phyloP scores from a whole-genome alignment of 176 grass and related monocot genomes.

The Triticum urartu region DNA sequence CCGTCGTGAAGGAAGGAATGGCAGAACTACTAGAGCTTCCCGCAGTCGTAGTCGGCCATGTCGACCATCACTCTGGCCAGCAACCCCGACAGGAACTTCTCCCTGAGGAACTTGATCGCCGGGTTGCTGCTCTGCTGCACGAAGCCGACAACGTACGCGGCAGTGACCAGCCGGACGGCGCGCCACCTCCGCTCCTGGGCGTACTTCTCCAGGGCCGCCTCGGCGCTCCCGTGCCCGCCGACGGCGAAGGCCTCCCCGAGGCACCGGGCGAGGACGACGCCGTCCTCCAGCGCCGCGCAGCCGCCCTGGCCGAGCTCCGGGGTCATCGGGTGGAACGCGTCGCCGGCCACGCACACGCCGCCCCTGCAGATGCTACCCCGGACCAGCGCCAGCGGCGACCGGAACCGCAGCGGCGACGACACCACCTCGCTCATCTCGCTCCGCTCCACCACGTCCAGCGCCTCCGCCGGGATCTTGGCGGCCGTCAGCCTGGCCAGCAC shows the following conservation, averaged over 20 bases:
- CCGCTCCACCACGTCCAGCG: conserved; percentile 49
- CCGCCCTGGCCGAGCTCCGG: conserved; percentile 80
- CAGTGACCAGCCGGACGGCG: conserved; percentile 33
- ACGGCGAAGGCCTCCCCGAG: conserved; percentile 34
- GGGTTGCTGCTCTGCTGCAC: conserved; percentile 51
- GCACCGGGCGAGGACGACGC: conserved; percentile 66
- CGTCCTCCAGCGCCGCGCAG: conserved; percentile 68
- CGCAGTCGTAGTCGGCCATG: conserved; percentile 42
- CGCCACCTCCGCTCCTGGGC: conserved; percentile 55
- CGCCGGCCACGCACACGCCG: conserved; percentile 69
- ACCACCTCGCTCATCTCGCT: conserved; percentile 70
- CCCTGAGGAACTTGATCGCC: conserved; percentile 44
- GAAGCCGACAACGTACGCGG: conserved; percentile 45
- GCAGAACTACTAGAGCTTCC: neutral
- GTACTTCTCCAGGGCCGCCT: conserved; percentile 41
- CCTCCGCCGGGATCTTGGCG: conserved; percentile 37
- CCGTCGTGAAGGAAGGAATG: too few species aligned
- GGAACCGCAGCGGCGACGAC: conserved; percentile 59
- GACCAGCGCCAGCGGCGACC: conserved; percentile 61
- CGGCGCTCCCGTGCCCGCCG: neutral
- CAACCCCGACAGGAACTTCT: conserved; percentile 36
- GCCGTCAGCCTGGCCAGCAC: conserved; percentile 35
- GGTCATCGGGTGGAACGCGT: conserved; percentile 88
- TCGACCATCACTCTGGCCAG: conserved; percentile 31
- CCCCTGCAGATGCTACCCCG: conserved; percentile 48